phyloP scores from a whole-genome alignment of 345 rosid genomes.

The Euphorbia lathyris region DNA sequence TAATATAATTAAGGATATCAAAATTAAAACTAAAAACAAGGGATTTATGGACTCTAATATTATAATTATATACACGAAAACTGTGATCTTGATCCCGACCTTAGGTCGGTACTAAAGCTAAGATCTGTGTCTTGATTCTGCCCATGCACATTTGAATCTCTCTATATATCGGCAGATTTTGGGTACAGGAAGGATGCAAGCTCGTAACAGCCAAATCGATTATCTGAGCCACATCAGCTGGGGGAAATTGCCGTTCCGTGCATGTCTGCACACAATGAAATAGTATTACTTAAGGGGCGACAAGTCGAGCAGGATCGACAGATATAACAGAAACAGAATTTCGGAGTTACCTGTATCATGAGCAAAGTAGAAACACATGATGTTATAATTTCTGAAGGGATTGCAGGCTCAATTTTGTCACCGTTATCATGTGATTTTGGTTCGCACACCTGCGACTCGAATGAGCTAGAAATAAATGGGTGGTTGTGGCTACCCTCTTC shows the following conservation, averaged over 20 bases:
- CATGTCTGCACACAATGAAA: constrained; percentile 55
- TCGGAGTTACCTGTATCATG: constrained; percentile 70
- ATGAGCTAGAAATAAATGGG: constrained; percentile 33
- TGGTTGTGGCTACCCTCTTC: constrained; percentile 44
- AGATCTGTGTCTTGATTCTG: constrained; percentile 72
- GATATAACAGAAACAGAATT: background rate
- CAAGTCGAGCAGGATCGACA: background rate
- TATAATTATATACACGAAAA: constrained; percentile 23
- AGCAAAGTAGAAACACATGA: constrained; percentile 86
- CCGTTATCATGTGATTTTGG: constrained; percentile 35
- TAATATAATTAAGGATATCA: background rate
- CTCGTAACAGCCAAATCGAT: constrained; percentile 75
- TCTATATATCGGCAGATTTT: constrained; percentile 71
- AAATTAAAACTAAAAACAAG: background rate
- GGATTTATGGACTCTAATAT: background rate
- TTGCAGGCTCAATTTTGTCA: constrained; percentile 44
- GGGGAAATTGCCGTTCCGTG: constrained; percentile 82
- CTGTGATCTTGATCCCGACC: background rate
- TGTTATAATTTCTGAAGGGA: constrained; percentile 71
- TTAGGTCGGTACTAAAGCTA: constrained; percentile 67
- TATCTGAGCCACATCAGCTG: constrained; percentile 90
- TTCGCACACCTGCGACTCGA: constrained; percentile 30
- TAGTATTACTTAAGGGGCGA: background rate
- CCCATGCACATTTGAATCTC: constrained; percentile 97
- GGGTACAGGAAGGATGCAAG: constrained; percentile 75